These are phyloP conservation scores for Chalaropsis ovoidea DNA, from an alignment of 2,329 filamentous ascomycete genomes.

Conservation along the genomic window DNA sequence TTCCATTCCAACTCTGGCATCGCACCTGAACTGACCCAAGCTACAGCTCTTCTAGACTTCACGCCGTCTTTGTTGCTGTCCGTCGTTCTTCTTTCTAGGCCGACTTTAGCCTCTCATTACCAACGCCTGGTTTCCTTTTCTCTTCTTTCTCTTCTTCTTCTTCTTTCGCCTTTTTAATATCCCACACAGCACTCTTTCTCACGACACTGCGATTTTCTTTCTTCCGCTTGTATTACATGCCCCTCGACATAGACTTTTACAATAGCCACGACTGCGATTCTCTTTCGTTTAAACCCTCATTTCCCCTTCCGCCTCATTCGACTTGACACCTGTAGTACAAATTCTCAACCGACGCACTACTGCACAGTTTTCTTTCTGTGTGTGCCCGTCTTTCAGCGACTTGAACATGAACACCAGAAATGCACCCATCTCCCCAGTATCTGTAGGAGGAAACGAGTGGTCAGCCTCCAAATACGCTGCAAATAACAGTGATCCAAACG, in stretches of 20 bases:
- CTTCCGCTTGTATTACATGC: neutral
- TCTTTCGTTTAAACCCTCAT: neutral
- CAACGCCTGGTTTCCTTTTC: neutral
- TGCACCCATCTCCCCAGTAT: conserved; percentile 71
- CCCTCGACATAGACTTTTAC: conserved; percentile 9
- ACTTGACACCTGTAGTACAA: neutral
- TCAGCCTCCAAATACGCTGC: conserved; percentile 56
- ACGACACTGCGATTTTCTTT: conserved; percentile 11
- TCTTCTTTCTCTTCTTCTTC: conserved; percentile 1
- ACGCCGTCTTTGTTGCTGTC: conserved; percentile 4
- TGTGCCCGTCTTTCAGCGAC: conserved; percentile 2
- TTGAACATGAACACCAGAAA: conserved; percentile 59
- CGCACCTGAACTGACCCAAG: neutral
- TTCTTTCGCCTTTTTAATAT: conserved; percentile 3
- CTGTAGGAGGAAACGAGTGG: conserved; percentile 76
- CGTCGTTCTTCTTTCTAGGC: neutral
- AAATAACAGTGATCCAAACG: conserved; percentile 35
- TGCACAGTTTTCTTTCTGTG: neutral
- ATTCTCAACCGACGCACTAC: neutral
- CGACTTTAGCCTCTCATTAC: conserved; percentile 9
- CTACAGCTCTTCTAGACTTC: neutral
- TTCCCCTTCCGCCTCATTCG: neutral
- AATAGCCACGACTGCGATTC: conserved; percentile 11
- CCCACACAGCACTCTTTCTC: neutral
- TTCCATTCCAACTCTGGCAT: neutral